Evolutionary conservation across 2,329 filamentous ascomycete genomes (phyloP), one percentile per base, ranked within the genome.

Genomic region (Fusarium austroafricanum): DNA sequence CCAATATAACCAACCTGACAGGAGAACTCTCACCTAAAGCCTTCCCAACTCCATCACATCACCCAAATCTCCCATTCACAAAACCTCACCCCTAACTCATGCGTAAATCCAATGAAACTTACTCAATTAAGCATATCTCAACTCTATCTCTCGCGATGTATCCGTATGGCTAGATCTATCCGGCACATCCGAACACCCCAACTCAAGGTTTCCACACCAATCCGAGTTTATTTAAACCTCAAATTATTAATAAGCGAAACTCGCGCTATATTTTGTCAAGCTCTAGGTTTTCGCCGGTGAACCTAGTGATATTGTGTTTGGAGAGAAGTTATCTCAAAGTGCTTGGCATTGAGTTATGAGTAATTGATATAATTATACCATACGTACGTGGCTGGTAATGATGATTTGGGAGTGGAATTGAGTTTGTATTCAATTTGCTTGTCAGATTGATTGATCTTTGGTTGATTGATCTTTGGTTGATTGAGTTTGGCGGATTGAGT

Each of bases 81-180:
- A 17, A 5, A 9, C 7, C 8, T 4, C 7, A n/a, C 6, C 15
- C 33, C 33, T 35, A 5, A 33, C n/a, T 35, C 33, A 3, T 4
- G 44, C 49, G 18, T 15, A 10, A 10, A 3, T 17, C n/a, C 5
- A 12, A 12, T 26, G 6, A 5, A 33, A 2, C 10, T 17, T 14
- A 3, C 15, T 33, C 11, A 39, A 12, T 54, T 46, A 15, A 20
- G 2, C 14, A 33, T 28, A 54, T 26, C 40, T 54, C 15, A 47
- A 47, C 29, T 21, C 35, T 14, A 47, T 23, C 31, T 47, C 29
- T 5, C 9, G 31, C 29, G 21, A 54, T 26, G n/a, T 29, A 47
- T 35, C 39, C 40, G 40, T 26, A 3, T 54, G 51, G 51, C 51
- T 28, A 18, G 51, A 54, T 54, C 51, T 47, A 47, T 38, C 51